Percentiles rank a stretch among this genome's conserved stretches.
These are phyloP conservation scores for Chaetomium olivaceum DNA, from an alignment of 2,329 filamentous ascomycete genomes.

Conservation along the genomic window DNA sequence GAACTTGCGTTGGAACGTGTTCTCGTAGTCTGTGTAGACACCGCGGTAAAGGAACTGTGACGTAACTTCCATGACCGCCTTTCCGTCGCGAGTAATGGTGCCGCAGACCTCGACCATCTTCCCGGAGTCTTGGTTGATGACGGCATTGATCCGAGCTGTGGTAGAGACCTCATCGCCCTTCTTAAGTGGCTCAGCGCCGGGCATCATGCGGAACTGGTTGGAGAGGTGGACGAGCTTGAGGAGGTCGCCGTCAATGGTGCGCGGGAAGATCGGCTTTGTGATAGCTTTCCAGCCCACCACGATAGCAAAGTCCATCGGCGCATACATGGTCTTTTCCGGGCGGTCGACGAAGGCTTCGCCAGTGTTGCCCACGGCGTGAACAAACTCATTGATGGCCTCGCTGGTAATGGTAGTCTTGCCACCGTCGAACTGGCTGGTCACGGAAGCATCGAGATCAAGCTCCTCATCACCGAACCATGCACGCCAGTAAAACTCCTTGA, in stretches of 20 bases:
- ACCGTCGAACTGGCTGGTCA: slow-evolving; percentile 87
- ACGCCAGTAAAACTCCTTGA: slow-evolving; percentile 99
- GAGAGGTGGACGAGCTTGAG: slow-evolving; percentile 95
- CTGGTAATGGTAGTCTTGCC: slow-evolving; percentile 83
- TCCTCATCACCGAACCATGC: slow-evolving; percentile 92
- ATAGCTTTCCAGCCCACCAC: slow-evolving; percentile 99
- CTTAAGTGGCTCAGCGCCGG: slow-evolving; percentile 90
- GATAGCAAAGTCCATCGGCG: slow-evolving; percentile 98
- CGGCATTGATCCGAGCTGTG: slow-evolving; percentile 92
- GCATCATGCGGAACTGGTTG: slow-evolving; percentile 97
- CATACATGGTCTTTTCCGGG: slow-evolving; percentile 88
- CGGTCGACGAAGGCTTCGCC: slow-evolving; percentile 96
- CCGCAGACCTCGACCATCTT: slow-evolving; percentile 99
- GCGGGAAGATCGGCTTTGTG: slow-evolving; percentile 98
- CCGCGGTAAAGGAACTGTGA: slow-evolving; percentile 98
- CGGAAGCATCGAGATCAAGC: slow-evolving; percentile 78
- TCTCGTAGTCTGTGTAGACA: slow-evolving; percentile 88
- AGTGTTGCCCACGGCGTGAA: slow-evolving; percentile 97
- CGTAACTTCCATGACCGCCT: slow-evolving; percentile 95
- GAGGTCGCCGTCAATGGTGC: slow-evolving; percentile 91
- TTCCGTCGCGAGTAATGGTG: slow-evolving; percentile 80
- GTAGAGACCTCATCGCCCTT: slow-evolving; percentile 92
- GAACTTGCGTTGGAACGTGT: slow-evolving; percentile 96
- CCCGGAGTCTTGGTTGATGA: slow-evolving; percentile 96
- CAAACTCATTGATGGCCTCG: slow-evolving; percentile 95